A percentile compares a stretch with the other conserved stretches of the same genome.
Evolutionary conservation across 495 filamentous ascomycete species (phyloP).

Genomic region (Penicillium paradoxum): DNA sequence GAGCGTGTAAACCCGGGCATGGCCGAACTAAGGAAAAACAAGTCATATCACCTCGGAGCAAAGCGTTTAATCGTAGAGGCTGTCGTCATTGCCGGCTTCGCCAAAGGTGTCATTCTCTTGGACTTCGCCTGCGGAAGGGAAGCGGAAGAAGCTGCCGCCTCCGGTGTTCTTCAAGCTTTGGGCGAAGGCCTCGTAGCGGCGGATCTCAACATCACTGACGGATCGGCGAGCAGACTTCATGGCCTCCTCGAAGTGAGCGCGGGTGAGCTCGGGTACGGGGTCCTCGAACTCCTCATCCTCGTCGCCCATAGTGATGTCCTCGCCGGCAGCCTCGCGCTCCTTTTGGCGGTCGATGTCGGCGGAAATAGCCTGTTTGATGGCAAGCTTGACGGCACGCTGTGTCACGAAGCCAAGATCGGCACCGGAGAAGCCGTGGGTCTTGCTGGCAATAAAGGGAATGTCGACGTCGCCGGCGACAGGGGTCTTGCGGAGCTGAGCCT

Average conservation of each 20-base stretch:
- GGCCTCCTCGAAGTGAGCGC: slow-evolving; percentile 96
- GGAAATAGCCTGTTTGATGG: slow-evolving; percentile 95
- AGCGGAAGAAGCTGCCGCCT: slow-evolving; percentile 93
- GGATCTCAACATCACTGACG: slow-evolving; percentile 93
- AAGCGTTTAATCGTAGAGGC: slow-evolving; percentile 64
- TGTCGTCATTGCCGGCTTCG: slow-evolving; percentile 81
- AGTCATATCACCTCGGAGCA: slow-evolving; percentile 8
- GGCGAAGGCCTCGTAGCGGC: slow-evolving; percentile 95
- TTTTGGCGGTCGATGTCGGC: slow-evolving; percentile 83
- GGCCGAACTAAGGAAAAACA: slow-evolving; percentile 14
- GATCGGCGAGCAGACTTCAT: slow-evolving; percentile 91
- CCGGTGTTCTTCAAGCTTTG: slow-evolving; percentile 98
- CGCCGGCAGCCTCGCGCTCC: slow-evolving; percentile 80
- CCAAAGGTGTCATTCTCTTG: slow-evolving; percentile 65
- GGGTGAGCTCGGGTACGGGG: slow-evolving; percentile 93
- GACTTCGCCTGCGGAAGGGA: slow-evolving; percentile 69
- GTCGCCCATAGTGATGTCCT: slow-evolving; percentile 73
- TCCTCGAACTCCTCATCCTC: slow-evolving; percentile 77
- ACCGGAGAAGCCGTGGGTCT: slow-evolving; percentile 98
- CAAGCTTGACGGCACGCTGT: slow-evolving; percentile 97
- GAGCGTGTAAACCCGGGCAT: slow-evolving; percentile 10
- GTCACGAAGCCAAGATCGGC: slow-evolving; percentile 99
- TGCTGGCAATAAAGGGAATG: slow-evolving; percentile 85
- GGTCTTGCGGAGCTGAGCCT: slow-evolving; percentile 96
- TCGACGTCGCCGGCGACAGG: slow-evolving; percentile 86